phyloP scores from a whole-genome alignment of 371 early-diverging fungal species.

The Funneliformis caledonium region DNA sequence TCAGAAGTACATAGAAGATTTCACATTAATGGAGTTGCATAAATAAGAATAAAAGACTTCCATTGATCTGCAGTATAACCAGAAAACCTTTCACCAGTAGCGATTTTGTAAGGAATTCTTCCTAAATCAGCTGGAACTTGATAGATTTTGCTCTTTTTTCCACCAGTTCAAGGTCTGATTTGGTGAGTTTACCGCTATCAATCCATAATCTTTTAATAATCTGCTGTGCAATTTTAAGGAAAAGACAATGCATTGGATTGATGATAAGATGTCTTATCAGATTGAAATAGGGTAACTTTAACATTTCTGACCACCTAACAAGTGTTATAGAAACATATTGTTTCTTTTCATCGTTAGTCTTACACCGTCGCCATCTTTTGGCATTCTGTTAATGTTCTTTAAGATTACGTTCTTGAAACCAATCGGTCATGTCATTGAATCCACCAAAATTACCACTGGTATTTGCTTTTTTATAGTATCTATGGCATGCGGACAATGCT shows the following conservation, averaged over 20 bases:
- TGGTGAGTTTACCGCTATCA: not conserved
- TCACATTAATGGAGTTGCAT: not conserved
- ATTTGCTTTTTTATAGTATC: not conserved
- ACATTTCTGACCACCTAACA: no score
- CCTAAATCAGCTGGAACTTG: not conserved
- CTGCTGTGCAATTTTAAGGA: not conserved
- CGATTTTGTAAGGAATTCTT: not conserved
- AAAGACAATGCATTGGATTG: not conserved
- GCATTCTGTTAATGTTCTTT: not conserved
- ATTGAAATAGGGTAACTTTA: not conserved
- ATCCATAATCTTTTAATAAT: not conserved
- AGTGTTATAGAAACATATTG: no score
- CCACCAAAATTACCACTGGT: not conserved
- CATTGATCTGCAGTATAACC: not conserved
- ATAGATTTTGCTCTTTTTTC: not conserved
- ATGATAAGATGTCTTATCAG: not conserved
- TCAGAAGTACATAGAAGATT: not conserved
- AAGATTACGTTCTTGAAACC: not conserved
- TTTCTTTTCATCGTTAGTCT: not conserved
- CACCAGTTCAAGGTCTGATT: not conserved
- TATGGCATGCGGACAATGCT: not conserved
- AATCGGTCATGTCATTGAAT: not conserved
- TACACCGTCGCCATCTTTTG: not conserved
- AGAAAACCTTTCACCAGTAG: not conserved
- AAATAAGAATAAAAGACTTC: not conserved